Percentiles rank a stretch among this genome's conserved stretches.
phyloP scores from a whole-genome alignment of 139 green algal species.

The Desmodesmus armatus region DNA sequence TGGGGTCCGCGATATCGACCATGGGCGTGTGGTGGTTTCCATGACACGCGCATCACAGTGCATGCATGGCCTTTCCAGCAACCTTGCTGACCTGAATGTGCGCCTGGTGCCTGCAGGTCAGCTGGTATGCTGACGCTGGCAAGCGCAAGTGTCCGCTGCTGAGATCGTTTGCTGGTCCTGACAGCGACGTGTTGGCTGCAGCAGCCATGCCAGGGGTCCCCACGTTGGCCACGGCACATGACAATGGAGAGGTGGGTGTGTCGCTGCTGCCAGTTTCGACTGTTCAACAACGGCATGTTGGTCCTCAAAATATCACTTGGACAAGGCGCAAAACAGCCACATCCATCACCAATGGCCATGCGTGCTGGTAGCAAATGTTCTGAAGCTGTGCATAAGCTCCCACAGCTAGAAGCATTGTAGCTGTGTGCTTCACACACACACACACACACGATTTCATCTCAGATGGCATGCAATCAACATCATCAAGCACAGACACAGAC shows the following conservation, averaged over 20 bases:
- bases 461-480: too few species aligned
- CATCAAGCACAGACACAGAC: too few species aligned
- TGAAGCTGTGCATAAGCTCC: neutral
- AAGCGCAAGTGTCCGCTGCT: neutral
- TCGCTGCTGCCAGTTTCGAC: too few species aligned
- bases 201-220: slow-evolving; percentile 27
- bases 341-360: neutral
- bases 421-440: neutral
- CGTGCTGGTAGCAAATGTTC: too few species aligned
- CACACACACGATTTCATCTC: neutral
- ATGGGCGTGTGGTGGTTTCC: too few species aligned
- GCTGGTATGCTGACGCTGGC: slow-evolving; percentile 25
- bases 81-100: neutral
- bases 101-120: slow-evolving; percentile 15
- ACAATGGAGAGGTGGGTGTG: slow-evolving; percentile 33
- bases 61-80: slow-evolving; percentile 5
- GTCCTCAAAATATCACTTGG: neutral
- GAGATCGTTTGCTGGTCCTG: neutral
- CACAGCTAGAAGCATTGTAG: neutral
- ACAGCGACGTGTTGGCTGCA: slow-evolving; percentile 14
- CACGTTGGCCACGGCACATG: slow-evolving; percentile 25
- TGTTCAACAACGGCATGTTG: neutral
- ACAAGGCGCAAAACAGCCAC: neutral
- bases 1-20: too few species aligned
- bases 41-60: too few species aligned